A percentile compares a stretch with the other conserved stretches of the same genome.
Conservation (phyloP, 495 filamentous ascomycete species). For the Cryomyces minteri region DNA sequence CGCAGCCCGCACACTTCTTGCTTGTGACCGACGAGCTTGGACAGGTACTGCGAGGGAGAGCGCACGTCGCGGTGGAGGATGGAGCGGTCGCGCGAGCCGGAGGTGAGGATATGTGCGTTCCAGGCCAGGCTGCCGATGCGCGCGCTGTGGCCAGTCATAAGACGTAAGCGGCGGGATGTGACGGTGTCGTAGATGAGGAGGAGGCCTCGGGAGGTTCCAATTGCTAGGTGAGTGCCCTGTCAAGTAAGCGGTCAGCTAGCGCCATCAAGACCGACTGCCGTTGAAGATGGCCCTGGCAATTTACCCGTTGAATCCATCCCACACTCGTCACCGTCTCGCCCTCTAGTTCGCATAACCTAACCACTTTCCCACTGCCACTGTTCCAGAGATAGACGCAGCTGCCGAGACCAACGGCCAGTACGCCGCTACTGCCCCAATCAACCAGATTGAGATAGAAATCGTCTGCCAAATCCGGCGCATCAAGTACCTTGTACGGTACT, state of each 20-base stretch:
- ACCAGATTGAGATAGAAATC: conserved; percentile 97
- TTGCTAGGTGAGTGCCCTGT: conserved; percentile 80
- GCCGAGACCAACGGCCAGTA: conserved; percentile 79
- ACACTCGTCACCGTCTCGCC: conserved; percentile 94
- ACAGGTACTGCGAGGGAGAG: conserved; percentile 74
- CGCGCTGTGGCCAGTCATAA: conserved; percentile 90
- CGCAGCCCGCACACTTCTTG: conserved; percentile 96
- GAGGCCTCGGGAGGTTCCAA: conserved; percentile 81
- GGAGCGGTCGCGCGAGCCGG: conserved; percentile 78
- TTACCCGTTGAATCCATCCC: conserved; percentile 80
- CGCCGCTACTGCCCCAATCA: conserved; percentile 93
- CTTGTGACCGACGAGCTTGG: conserved; percentile 80
- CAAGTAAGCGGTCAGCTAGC: not conserved
- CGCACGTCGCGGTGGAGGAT: conserved; percentile 95
- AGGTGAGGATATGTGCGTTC: conserved; percentile 95
- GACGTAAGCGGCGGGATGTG: conserved; percentile 62
- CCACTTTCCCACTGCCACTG: conserved; percentile 66
- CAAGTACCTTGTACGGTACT: conserved; percentile 91
- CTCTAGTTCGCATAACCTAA: conserved; percentile 78
- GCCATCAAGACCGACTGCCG: conserved; percentile 1
- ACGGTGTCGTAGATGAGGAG: conserved; percentile 98
- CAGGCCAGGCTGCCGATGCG: conserved; percentile 85
- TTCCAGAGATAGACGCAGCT: conserved; percentile 99
- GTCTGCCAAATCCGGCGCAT: conserved; percentile 88
- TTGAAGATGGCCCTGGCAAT: not conserved